phyloP scores from a whole-genome alignment of 1,284 basidiomycete species.

The Austropuccinia psidii region DNA sequence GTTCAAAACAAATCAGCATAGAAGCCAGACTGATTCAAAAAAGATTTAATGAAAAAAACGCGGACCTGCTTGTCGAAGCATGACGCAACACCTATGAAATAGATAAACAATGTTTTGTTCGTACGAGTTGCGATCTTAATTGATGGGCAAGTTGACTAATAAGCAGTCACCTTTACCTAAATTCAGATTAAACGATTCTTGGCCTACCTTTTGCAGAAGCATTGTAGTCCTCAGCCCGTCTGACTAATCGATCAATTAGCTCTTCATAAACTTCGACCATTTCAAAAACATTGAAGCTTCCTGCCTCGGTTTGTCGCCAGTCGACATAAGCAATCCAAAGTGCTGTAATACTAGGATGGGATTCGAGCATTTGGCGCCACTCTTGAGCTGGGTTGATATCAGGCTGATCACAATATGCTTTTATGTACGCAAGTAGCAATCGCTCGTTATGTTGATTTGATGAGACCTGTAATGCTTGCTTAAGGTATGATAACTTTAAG shows the following conservation, averaged over 20 bases:
- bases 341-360: conserved; percentile 15
- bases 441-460: conserved; percentile 20
- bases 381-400: conserved; percentile 21
- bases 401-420: conserved; percentile 29
- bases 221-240: conserved; percentile 7
- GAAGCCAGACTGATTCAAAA: not conserved
- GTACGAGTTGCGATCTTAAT: conserved; percentile 53
- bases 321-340: conserved; percentile 36
- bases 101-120: conserved; percentile 59
- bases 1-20: not conserved
- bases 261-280: conserved; percentile 36
- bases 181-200: not conserved
- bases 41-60: conserved; percentile 21
- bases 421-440: conserved; percentile 25
- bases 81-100: conserved; percentile 55
- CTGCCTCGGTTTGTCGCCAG: conserved; percentile 33
- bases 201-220: not conserved
- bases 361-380: conserved; percentile 29
- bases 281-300: conserved; percentile 20
- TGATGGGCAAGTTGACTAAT: conserved; percentile 48
- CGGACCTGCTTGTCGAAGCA: conserved; percentile 68
- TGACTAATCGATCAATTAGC: conserved; percentile 29
- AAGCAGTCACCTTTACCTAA: conserved; percentile 38
- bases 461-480: conserved; percentile 2
- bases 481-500: conserved; percentile 30